Percentiles rank a stretch among this genome's conserved stretches.
Evolutionary conservation across 768 basidiomycete species (phyloP).

Genomic region (Piloderma croceum): DNA sequence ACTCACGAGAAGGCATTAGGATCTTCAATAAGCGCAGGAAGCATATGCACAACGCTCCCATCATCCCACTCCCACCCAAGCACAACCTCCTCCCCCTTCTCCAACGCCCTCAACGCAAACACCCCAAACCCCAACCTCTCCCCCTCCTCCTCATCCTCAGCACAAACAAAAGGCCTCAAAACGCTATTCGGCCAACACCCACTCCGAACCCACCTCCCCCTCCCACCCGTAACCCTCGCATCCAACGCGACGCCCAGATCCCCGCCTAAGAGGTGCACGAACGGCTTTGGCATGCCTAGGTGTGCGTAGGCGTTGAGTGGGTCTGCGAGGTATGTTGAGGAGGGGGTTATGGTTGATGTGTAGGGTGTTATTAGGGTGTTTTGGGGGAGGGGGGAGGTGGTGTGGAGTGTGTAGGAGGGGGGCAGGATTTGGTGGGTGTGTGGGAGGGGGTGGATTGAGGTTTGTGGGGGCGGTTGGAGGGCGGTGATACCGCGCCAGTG

Average conservation of each 20-base stretch:
- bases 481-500: conserved; percentile 69
- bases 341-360: conserved; percentile 58
- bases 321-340: conserved; percentile 64
- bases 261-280: conserved; percentile 72
- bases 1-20: conserved; percentile 57
- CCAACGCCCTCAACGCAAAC: conserved; percentile 72
- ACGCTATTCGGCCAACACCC: conserved; percentile 68
- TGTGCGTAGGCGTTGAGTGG: conserved; percentile 85
- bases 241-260: conserved; percentile 80
- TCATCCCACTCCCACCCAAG: conserved; percentile 98
- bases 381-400: conserved; percentile 50
- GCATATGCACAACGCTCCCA: conserved; percentile 71
- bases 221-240: conserved; percentile 61
- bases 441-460: conserved; percentile 27
- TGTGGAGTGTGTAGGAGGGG: conserved; percentile 60
- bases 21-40: conserved; percentile 61
- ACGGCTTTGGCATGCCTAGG: conserved; percentile 77
- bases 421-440: conserved; percentile 36
- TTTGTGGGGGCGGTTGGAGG: conserved; percentile 28
- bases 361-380: conserved; percentile 59
- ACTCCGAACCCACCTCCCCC: conserved; percentile 55
- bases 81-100: conserved; percentile 78
- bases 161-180: conserved; percentile 47
- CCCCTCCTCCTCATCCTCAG: conserved; percentile 16
- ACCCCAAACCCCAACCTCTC: conserved; percentile 65